Percentiles rank a stretch among this genome's conserved stretches.
Evolutionary conservation across 768 basidiomycete genomes (phyloP).

Genomic region (Paxillus ammoniavirescens): DNA sequence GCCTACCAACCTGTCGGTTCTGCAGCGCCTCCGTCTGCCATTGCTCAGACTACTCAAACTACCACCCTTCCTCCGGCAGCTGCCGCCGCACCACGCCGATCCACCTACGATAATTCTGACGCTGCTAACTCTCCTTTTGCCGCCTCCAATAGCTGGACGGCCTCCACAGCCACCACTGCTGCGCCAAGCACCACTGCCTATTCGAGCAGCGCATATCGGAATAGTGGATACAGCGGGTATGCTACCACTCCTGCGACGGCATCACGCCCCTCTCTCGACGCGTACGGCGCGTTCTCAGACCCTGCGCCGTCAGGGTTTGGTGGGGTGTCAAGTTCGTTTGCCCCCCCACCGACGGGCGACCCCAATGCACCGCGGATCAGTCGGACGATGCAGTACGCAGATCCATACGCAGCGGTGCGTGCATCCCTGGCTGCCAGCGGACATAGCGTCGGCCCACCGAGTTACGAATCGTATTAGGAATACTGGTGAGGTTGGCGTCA

Average conservation of each 20-base stretch:
- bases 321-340: slow-evolving; percentile 33
- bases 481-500: slow-evolving; percentile 38
- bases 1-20: slow-evolving; percentile 47
- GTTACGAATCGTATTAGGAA: slow-evolving; percentile 54
- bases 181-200: slow-evolving; percentile 25
- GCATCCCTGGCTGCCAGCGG: slow-evolving; percentile 45
- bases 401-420: slow-evolving; percentile 82
- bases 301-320: slow-evolving; percentile 78
- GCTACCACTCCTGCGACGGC: slow-evolving; percentile 31
- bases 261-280: slow-evolving; percentile 74
- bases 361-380: slow-evolving; percentile 55
- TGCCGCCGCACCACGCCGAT: slow-evolving; percentile 16
- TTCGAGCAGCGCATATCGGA: slow-evolving; percentile 20
- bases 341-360: slow-evolving; percentile 33
- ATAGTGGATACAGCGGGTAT: slow-evolving; percentile 22
- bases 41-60: slow-evolving; percentile 22
- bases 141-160: slow-evolving; percentile 51
- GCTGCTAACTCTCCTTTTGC: slow-evolving; percentile 42
- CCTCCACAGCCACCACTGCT: slow-evolving; percentile 26
- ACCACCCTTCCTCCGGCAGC: slow-evolving; percentile 11
- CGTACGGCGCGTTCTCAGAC: slow-evolving; percentile 89
- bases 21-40: slow-evolving; percentile 33
- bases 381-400: slow-evolving; percentile 91
- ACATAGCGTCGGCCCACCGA: slow-evolving; percentile 40
- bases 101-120: slow-evolving; percentile 25